Evolutionary conservation across 164 flowering plant genomes (phyloP).

Genomic region (Piper longum): DNA sequence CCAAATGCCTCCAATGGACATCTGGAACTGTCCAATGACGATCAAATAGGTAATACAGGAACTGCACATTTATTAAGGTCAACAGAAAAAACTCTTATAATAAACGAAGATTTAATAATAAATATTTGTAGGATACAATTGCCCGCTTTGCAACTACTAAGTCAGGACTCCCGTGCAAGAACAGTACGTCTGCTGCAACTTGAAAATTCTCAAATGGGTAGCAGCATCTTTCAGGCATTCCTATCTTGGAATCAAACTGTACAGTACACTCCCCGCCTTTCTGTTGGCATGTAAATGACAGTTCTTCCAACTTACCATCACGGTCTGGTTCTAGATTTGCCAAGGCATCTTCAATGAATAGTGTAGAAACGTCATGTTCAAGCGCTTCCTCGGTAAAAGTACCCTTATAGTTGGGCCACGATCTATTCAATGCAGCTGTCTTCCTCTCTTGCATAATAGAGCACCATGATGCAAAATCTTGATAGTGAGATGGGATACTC

Average conservation of each 20-base stretch:
- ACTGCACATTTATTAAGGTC: conserved; percentile 45
- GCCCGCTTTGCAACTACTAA: conserved; percentile 85
- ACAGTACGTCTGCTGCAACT: conserved; percentile 68
- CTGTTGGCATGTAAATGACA: conserved; percentile 34
- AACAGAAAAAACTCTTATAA: not conserved
- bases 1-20: conserved; percentile 47
- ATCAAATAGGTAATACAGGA: conserved; percentile 82
- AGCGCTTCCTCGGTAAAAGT: conserved; percentile 22
- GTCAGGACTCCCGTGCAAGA: conserved; percentile 75
- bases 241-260: conserved; percentile 35
- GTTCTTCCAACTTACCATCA: conserved; percentile 25
- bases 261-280: conserved; percentile 29
- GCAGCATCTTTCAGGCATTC: conserved; percentile 41
- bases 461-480: conserved; percentile 39
- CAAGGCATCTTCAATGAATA: conserved; percentile 94
- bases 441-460: conserved; percentile 49
- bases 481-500: conserved; percentile 41
- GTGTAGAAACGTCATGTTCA: conserved; percentile 33
- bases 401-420: conserved; percentile 61
- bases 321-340: conserved; percentile 57
- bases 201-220: conserved; percentile 81
- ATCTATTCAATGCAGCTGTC: conserved; percentile 56
- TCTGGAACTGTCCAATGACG: conserved; percentile 71
- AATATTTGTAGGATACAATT: conserved; percentile 66
- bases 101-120: not conserved